These are phyloP conservation scores for Baudoinia panamericana DNA, from an alignment of 495 filamentous ascomycete species.

Conservation along the genomic window DNA sequence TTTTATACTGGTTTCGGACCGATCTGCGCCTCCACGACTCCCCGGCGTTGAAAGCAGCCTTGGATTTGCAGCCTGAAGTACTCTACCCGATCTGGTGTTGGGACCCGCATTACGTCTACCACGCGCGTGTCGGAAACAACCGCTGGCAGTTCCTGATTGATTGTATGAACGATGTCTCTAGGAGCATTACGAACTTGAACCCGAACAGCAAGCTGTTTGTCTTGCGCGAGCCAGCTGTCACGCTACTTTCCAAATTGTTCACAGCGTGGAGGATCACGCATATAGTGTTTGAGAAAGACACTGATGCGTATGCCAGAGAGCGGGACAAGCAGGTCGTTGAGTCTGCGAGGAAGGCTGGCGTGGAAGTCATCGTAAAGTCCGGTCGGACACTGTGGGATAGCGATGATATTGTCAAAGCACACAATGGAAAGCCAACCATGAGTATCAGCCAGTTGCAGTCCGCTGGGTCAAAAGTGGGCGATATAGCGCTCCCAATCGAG, in stretches of 20 bases:
- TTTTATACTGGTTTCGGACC: constrained; percentile 66
- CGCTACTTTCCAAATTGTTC: constrained; percentile 53
- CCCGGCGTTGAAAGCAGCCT: constrained; percentile 49
- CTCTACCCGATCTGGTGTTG: constrained; percentile 59
- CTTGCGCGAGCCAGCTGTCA: constrained; percentile 53
- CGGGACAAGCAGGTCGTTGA: constrained; percentile 42
- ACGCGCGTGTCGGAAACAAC: constrained; percentile 49
- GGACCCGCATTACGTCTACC: constrained; percentile 63
- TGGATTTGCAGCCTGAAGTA: constrained; percentile 46
- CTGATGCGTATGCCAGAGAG: constrained; percentile 51
- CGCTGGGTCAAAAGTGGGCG: constrained; percentile 36
- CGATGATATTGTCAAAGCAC: constrained; percentile 48
- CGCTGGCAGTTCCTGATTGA: constrained; percentile 57
- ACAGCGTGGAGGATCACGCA: constrained; percentile 54
- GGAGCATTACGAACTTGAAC: constrained; percentile 47
- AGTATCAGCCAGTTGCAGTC: constrained; percentile 47
- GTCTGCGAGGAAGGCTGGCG: constrained; percentile 46
- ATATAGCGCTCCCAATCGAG: constrained; percentile 42
- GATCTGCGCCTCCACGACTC: constrained; percentile 62
- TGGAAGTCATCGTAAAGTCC: constrained; percentile 44
- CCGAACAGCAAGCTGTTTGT: constrained; percentile 51
- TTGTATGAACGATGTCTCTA: constrained; percentile 50
- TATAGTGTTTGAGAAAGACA: constrained; percentile 62
- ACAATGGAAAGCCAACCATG: constrained; percentile 56
- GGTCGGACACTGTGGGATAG: constrained; percentile 56